Conservation (phyloP, 148 eudicot species). For the Cornus florida region DNA sequence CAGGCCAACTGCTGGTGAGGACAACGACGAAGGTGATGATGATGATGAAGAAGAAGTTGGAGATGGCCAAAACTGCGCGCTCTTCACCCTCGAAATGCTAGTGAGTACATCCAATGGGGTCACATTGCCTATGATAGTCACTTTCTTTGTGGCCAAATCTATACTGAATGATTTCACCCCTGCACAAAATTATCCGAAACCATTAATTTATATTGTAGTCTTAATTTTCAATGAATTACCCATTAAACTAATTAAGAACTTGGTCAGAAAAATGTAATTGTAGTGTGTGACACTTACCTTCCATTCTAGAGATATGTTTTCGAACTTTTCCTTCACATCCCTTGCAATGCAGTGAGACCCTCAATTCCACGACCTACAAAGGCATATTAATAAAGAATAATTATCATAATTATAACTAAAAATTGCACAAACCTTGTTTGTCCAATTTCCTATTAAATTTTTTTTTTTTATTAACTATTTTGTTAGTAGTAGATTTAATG, state of each 20-base stretch:
- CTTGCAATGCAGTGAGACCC: constrained; percentile 90
- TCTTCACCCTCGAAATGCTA: constrained; percentile 81
- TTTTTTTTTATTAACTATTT: background rate
- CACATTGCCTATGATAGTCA: constrained; percentile 67
- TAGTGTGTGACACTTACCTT: constrained; percentile 42
- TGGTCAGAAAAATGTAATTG: background rate
- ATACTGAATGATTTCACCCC: constrained; percentile 78
- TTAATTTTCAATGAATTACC: background rate
- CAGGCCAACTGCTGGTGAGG: constrained; percentile 23
- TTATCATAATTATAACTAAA: background rate
- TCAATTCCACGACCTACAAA: constrained; percentile 77
- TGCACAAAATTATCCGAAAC: constrained; percentile 23
- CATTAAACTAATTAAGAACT: background rate
- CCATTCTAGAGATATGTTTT: constrained; percentile 90
- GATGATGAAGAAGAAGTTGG: constrained; percentile 42
- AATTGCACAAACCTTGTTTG: background rate
- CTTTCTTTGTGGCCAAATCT: constrained; percentile 73
- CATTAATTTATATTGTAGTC: background rate
- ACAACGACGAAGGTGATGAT: background rate
- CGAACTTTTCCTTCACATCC: constrained; percentile 89
- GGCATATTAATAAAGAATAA: background rate
- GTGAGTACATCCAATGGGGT: constrained; percentile 64
- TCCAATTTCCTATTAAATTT: too few species aligned
- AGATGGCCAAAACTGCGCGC: constrained; percentile 85
- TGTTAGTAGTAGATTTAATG: background rate